These are phyloP conservation scores for Fusarium palustre DNA, from an alignment of 2,329 filamentous ascomycete genomes.

Conservation along the genomic window DNA sequence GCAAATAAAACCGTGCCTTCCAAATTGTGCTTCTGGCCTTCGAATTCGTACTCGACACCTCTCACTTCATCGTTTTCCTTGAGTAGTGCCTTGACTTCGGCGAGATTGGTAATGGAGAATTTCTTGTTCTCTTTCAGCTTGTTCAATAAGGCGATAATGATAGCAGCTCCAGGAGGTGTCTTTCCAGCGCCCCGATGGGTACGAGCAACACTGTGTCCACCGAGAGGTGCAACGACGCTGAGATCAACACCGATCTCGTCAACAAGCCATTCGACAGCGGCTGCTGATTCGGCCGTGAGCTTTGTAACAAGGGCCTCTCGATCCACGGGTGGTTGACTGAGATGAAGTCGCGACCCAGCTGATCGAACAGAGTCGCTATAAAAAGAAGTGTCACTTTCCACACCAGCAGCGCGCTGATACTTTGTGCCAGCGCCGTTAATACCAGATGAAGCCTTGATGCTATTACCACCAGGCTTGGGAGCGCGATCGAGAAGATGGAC, in stretches of 20 bases:
- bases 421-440: conserved; percentile 72
- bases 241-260: conserved; percentile 69
- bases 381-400: conserved; percentile 57
- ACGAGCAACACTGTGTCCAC: conserved; percentile 65
- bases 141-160: conserved; percentile 66
- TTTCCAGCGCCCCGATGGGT: conserved; percentile 65
- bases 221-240: conserved; percentile 67
- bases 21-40: conserved; percentile 54
- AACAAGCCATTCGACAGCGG: conserved; percentile 67
- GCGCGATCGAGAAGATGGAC: conserved; percentile 71
- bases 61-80: conserved; percentile 53
- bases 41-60: conserved; percentile 63
- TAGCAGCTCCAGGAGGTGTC: conserved; percentile 68
- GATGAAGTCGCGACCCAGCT: conserved; percentile 59
- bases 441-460: conserved; percentile 74
- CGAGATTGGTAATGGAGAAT: conserved; percentile 65
- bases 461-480: conserved; percentile 71
- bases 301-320: conserved; percentile 60
- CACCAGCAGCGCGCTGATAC: conserved; percentile 61
- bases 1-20: conserved; percentile 67
- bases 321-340: conserved; percentile 42
- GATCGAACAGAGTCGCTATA: conserved; percentile 68
- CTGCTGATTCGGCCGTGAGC: conserved; percentile 61
- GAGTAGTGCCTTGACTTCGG: conserved; percentile 65
- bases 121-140: conserved; percentile 60